phyloP scores from a whole-genome alignment of 257 asterid genomes.

The Lycium ferocissimum region DNA sequence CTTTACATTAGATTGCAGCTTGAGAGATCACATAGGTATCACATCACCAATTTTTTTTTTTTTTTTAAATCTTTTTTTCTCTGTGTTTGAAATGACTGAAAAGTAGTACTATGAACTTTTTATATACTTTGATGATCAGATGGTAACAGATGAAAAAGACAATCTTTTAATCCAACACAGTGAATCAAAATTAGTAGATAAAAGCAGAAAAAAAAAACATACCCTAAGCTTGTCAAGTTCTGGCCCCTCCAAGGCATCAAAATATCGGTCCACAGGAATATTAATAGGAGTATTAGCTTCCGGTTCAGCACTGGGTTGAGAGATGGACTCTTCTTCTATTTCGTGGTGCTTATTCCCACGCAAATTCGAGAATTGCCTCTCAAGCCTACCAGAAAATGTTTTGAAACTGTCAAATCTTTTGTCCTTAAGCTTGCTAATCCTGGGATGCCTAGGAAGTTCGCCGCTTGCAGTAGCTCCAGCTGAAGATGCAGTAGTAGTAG shows the following conservation, averaged over 20 bases:
- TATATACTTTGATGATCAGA: not conserved
- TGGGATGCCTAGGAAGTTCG: conserved; percentile 49
- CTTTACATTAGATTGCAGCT: not conserved
- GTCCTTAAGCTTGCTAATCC: conserved; percentile 49
- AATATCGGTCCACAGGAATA: conserved; percentile 67
- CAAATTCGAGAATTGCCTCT: conserved; percentile 65
- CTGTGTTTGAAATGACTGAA: too few relatives aligned
- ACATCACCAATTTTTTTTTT: too few relatives aligned
- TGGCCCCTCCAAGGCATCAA: conserved; percentile 89
- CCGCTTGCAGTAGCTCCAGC: conserved; percentile 35
- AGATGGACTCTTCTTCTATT: conserved; percentile 34
- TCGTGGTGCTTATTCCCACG: conserved; percentile 49
- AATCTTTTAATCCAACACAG: not conserved
- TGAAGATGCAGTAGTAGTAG: conserved; percentile 23
- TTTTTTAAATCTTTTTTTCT: too few relatives aligned
- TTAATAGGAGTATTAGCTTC: conserved; percentile 39
- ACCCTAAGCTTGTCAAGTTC: conserved; percentile 80
- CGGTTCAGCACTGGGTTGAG: conserved; percentile 44
- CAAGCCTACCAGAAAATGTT: conserved; percentile 82
- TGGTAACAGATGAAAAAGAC: not conserved
- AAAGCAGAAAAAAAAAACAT: conserved; percentile 14
- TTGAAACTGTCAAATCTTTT: conserved; percentile 74
- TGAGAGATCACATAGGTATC: not conserved
- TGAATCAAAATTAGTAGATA: not conserved
- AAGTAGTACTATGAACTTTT: not conserved